Percentiles rank a stretch among this genome's conserved stretches.
phyloP scores from a whole-genome alignment of 2,329 filamentous ascomycete genomes.

The Parastagonospora avenae region DNA sequence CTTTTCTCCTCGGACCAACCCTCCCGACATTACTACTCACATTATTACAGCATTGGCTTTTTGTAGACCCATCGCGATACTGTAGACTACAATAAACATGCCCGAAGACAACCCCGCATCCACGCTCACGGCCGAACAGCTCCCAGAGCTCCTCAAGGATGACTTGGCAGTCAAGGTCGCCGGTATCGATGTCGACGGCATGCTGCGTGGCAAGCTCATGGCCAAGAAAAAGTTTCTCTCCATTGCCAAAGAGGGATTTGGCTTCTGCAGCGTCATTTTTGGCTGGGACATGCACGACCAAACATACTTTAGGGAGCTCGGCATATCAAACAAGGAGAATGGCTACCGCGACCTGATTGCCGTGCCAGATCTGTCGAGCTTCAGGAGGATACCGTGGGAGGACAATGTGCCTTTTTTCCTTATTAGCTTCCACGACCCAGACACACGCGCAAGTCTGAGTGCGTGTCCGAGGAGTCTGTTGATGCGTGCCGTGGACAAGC shows the following conservation, averaged over 20 bases:
- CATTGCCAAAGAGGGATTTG: constrained; percentile 79
- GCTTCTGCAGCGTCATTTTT: constrained; percentile 93
- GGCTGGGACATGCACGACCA: constrained; percentile 97
- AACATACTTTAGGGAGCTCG: constrained; percentile 84
- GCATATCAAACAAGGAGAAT: constrained; percentile 87
- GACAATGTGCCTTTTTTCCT: constrained; percentile 84
- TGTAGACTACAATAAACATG: constrained; percentile 6
- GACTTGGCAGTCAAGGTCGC: constrained; percentile 86
- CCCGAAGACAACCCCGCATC: constrained; percentile 20
- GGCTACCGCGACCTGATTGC: constrained; percentile 87
- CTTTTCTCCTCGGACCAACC: not conserved
- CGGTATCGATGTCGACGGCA: constrained; percentile 84
- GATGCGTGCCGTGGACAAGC: constrained; percentile 68
- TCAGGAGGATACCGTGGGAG: constrained; percentile 89
- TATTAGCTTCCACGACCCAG: constrained; percentile 81
- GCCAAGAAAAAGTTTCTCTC: constrained; percentile 92
- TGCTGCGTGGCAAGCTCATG: constrained; percentile 86
- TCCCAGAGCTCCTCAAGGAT: constrained; percentile 69
- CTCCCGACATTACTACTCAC: not conserved
- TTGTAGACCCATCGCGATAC: not conserved
- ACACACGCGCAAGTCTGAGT: constrained; percentile 71
- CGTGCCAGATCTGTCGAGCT: constrained; percentile 76
- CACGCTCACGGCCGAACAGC: constrained; percentile 65
- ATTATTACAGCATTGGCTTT: not conserved
- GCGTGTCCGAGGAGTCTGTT: constrained; percentile 81